These are phyloP conservation scores for Chaetomium cochliodes DNA, from an alignment of 495 filamentous ascomycete genomes.

Conservation along the genomic window DNA sequence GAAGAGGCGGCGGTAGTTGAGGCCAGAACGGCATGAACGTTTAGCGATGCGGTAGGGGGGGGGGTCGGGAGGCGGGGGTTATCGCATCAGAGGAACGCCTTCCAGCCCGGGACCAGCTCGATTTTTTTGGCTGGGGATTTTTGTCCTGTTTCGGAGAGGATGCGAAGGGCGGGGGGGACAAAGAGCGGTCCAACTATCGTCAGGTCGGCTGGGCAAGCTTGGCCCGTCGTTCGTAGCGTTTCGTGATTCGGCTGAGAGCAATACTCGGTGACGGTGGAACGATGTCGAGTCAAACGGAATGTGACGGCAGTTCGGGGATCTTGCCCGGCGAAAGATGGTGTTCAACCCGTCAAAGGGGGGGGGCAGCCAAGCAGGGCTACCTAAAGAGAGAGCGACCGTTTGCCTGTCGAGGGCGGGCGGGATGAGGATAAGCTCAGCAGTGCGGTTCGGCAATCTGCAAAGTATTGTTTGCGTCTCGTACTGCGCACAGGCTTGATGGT, in stretches of 20 bases:
- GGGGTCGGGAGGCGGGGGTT: too few species aligned
- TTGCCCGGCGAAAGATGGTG: background rate
- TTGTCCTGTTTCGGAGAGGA: background rate
- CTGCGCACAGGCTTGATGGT: background rate
- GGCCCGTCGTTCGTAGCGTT: background rate
- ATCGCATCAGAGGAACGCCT: background rate
- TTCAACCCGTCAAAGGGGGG: background rate
- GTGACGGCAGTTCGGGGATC: background rate
- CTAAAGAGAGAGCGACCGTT: background rate
- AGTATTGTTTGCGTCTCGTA: background rate
- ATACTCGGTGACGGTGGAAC: background rate
- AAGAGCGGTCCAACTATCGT: background rate
- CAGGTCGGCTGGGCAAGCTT: background rate
- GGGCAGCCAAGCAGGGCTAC: background rate
- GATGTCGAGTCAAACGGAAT: background rate
- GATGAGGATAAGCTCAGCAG: background rate
- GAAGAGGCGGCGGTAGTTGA: background rate
- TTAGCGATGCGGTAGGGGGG: background rate
- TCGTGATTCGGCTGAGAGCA: background rate
- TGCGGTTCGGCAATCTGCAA: background rate
- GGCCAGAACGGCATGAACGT: background rate
- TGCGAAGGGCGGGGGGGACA: background rate
- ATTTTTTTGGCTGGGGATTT: background rate
- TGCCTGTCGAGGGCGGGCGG: background rate
- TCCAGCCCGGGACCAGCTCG: background rate